Evolutionary conservation across 768 basidiomycete genomes (phyloP).

Genomic region (Tricholoma matsutake): DNA sequence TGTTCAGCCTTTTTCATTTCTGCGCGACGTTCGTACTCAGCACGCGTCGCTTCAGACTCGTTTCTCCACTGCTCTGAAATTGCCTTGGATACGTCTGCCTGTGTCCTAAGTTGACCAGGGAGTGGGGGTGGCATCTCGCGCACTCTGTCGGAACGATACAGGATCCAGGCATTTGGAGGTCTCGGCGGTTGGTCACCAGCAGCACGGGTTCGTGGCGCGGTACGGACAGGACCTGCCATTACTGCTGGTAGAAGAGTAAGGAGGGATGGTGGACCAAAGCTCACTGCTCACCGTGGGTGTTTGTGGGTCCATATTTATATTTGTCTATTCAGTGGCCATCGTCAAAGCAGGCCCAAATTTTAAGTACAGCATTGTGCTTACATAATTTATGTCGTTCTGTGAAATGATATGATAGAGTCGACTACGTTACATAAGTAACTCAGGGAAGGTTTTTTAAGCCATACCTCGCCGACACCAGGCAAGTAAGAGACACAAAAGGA

Average conservation of each 20-base stretch:
- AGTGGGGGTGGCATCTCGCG: conserved; percentile 36
- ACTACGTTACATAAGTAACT: too few species aligned
- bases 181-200: conserved; percentile 44
- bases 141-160: conserved; percentile 67
- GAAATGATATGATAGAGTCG: too few species aligned
- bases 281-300: conserved; percentile 9
- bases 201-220: conserved; percentile 4
- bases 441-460: too few species aligned
- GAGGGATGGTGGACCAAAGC: background rate
- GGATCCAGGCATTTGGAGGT: conserved; percentile 81
- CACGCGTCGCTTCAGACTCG: conserved; percentile 46
- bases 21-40: conserved; percentile 50
- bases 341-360: background rate
- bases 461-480: too few species aligned
- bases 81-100: conserved; percentile 61
- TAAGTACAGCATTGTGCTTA: too few species aligned
- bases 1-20: conserved; percentile 54
- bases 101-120: conserved; percentile 39
- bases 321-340: conserved; percentile 15
- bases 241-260: conserved; percentile 4
- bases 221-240: conserved; percentile 21
- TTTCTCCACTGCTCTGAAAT: conserved; percentile 65
- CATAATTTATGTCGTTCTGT: too few species aligned
- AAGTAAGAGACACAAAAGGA: too few species aligned
- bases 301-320: conserved; percentile 32